Conservation (phyloP, 2,329 filamentous ascomycete genomes). For the Ophiostoma sp. region DNA sequence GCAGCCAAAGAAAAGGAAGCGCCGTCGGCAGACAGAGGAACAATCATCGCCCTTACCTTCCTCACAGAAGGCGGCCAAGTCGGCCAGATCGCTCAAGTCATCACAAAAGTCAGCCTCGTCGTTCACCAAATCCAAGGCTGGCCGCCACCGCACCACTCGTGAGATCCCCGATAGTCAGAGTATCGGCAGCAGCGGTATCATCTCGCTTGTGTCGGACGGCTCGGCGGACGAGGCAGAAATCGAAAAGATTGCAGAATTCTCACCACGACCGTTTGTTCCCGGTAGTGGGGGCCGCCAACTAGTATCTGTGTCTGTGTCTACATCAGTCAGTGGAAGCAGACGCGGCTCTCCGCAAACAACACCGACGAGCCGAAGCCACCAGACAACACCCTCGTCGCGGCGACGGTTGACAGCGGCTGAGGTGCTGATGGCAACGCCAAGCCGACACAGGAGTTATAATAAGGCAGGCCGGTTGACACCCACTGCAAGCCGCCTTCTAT, state of each 20-base stretch:
- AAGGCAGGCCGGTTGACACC: background rate
- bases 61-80: background rate
- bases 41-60: background rate
- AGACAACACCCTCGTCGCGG: background rate
- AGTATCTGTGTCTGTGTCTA: background rate
- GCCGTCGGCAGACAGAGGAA: background rate
- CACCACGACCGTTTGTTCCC: background rate
- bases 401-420: slow-evolving; percentile 2
- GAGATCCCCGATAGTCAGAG: slow-evolving; percentile 21
- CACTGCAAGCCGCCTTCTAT: background rate
- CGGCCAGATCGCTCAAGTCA: background rate
- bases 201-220: slow-evolving; percentile 46
- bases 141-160: background rate
- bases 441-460: slow-evolving; percentile 38
- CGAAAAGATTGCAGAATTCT: background rate
- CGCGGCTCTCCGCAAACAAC: background rate
- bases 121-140: background rate
- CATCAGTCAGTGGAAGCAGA: background rate
- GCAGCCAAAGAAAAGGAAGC: background rate
- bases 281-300: background rate
- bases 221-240: slow-evolving; percentile 9
- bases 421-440: slow-evolving; percentile 14
- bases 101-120: background rate
- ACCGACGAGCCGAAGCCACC: background rate
- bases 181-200: slow-evolving; percentile 35